Conservation (phyloP, 306 rosid species). For the Pueraria montana region DNA sequence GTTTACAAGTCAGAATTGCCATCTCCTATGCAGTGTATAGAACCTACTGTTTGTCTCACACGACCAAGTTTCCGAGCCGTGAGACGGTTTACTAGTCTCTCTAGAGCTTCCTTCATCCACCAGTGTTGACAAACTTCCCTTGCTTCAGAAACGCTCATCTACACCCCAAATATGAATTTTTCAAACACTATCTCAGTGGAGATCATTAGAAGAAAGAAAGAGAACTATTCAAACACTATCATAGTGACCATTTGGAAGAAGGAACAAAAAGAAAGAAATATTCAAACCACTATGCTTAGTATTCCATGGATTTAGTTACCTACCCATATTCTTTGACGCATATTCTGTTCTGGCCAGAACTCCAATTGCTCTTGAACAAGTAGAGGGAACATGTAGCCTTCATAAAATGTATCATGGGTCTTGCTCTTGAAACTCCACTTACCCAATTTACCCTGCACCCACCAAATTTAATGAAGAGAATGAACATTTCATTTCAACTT, state of each 20-base stretch:
- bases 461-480: background rate
- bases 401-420: slow-evolving; percentile 67
- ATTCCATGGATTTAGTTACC: background rate
- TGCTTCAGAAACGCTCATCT: slow-evolving; percentile 83
- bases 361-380: slow-evolving; percentile 84
- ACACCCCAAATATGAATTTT: background rate
- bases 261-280: background rate
- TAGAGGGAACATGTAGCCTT: slow-evolving; percentile 94
- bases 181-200: background rate
- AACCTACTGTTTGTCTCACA: slow-evolving; percentile 40
- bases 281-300: background rate
- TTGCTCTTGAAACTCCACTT: slow-evolving; percentile 92
- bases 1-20: slow-evolving; percentile 56
- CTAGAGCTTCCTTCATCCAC: slow-evolving; percentile 98
- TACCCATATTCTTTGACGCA: slow-evolving; percentile 83
- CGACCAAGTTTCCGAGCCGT: slow-evolving; percentile 46
- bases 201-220: background rate
- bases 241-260: background rate
- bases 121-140: slow-evolving; percentile 80
- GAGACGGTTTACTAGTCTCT: slow-evolving; percentile 70
- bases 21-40: slow-evolving; percentile 45
- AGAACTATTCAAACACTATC: background rate
- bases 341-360: slow-evolving; percentile 81
- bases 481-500: background rate
- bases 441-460: slow-evolving; percentile 72